These are phyloP conservation scores for Pelargonium fulgidum DNA, from an alignment of 441 rosid genomes.

Conservation along the genomic window DNA sequence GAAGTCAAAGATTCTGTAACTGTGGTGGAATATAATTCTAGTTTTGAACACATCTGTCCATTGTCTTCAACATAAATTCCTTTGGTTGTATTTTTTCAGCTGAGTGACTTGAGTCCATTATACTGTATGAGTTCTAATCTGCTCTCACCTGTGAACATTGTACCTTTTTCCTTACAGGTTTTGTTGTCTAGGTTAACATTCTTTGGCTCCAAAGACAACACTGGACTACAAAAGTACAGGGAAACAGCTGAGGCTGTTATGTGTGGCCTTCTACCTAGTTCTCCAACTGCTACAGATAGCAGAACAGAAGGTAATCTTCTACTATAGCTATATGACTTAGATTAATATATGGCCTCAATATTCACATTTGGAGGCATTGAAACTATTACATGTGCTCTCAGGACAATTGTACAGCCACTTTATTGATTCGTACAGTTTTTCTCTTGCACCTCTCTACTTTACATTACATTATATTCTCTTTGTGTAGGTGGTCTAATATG, in stretches of 20 bases:
- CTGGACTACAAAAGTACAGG: slow-evolving; percentile 55
- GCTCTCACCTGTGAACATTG: no score
- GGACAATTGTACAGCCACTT: background rate
- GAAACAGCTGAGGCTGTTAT: slow-evolving; percentile 85
- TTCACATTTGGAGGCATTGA: no score
- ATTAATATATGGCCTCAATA: no score
- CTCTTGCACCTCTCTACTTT: slow-evolving; percentile 2
- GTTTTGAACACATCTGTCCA: no score
- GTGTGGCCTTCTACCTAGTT: slow-evolving; percentile 81
- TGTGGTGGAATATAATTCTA: no score
- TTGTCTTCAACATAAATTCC: no score
- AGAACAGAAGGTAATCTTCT: slow-evolving; percentile 59
- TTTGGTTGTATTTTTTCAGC: no score
- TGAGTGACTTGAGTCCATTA: background rate
- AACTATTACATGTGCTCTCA: background rate
- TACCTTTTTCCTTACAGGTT: slow-evolving; percentile 40
- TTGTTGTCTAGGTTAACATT: slow-evolving; percentile 70
- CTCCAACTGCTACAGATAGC: slow-evolving; percentile 80
- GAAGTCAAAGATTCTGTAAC: no score
- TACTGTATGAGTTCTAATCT: no score
- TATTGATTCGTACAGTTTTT: background rate
- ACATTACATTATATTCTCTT: slow-evolving; percentile 7
- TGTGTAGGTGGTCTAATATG: slow-evolving; percentile 80
- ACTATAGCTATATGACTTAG: background rate
- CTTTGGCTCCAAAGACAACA: slow-evolving; percentile 55